Base-by-base conservation (phyloP, 2,329 filamentous ascomycete species). In the Mycogone perniciosa region DNA sequence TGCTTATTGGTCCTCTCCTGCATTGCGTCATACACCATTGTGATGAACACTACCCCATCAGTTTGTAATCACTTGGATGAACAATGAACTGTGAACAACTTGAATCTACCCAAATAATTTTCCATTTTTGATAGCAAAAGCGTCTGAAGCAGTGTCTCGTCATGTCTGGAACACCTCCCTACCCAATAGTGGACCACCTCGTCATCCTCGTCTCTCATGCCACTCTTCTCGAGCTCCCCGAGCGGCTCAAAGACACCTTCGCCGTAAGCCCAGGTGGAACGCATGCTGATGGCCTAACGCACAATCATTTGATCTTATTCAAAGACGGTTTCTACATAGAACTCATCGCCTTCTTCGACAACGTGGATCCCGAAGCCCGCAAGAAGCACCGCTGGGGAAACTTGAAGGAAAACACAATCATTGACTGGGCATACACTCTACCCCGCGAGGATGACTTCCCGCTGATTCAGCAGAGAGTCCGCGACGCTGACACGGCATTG, bases 281-380 rank as follows among this genome's bases (percentile, higher is more conserved):
- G 11, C 83, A 86, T 59, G 76, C 80, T 7, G 82, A 82, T 55
- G 76, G 76, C 10, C 70, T 70, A 56, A 86, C 76, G 1, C 76
- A 75, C 54, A 87, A 86, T 66, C 76, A 75, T 40, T 76, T 87
- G 13, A 75, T 86, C 20, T 66, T 84, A 10, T 77, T 88, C 53
- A 59, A 70, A 29, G 83, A 86, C 57, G 84, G 84, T 31, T 76
- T 76, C 26, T 87, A 87, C 65, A 69, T 88, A 48, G 84, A 88
- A 60, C 68, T 86, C 46, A 83, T 86, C 53, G 76, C 80, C 37
- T 86, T 86, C 61, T 68, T 80, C 44, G 63, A 76, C 20, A 73
- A 64, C 7, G 55, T 67, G 30, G 66, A 70, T 20, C 67, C 66
- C 0, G 66, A 69, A 4, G 58, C 64, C 6, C 71, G 76, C 4